Conservation (phyloP, 306 rosid genomes). For the Acmispon strigosus region DNA sequence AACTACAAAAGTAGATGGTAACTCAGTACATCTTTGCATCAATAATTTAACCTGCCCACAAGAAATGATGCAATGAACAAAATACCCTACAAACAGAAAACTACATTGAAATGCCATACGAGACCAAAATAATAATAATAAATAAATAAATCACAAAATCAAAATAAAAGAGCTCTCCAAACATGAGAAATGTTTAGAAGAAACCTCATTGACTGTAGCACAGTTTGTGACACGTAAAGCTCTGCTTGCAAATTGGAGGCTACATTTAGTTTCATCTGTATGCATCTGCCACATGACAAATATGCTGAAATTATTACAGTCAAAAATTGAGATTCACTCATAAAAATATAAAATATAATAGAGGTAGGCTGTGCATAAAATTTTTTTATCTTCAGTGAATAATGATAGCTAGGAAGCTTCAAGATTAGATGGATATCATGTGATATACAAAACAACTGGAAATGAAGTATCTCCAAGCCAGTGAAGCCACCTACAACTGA, state of each 20-base stretch:
- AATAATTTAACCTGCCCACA: neutral
- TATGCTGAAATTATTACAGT: conserved; percentile 1
- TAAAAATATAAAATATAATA: neutral
- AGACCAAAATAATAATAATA: neutral
- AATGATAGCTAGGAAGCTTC: neutral
- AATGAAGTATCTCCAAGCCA: neutral
- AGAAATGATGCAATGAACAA: conserved; percentile 7
- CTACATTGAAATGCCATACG: neutral
- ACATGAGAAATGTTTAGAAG: conserved; percentile 11
- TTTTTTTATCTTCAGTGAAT: neutral
- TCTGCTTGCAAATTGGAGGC: conserved; percentile 96
- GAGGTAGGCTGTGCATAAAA: neutral
- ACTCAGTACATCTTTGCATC: neutral
- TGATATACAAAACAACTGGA: neutral
- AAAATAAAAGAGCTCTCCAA: conserved; percentile 5
- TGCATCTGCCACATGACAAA: conserved; percentile 61
- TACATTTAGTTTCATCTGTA: conserved; percentile 94
- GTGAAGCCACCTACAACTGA: neutral
- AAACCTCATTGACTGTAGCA: conserved; percentile 95
- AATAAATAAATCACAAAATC: neutral
- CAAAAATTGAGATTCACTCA: neutral
- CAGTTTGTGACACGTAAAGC: conserved; percentile 92
- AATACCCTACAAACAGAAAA: conserved; percentile 7
- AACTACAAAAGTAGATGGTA: neutral
- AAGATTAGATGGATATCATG: neutral